These are phyloP conservation scores for Coccinonectria pachysandricola DNA, from an alignment of 2,329 filamentous ascomycete genomes.

Conservation along the genomic window DNA sequence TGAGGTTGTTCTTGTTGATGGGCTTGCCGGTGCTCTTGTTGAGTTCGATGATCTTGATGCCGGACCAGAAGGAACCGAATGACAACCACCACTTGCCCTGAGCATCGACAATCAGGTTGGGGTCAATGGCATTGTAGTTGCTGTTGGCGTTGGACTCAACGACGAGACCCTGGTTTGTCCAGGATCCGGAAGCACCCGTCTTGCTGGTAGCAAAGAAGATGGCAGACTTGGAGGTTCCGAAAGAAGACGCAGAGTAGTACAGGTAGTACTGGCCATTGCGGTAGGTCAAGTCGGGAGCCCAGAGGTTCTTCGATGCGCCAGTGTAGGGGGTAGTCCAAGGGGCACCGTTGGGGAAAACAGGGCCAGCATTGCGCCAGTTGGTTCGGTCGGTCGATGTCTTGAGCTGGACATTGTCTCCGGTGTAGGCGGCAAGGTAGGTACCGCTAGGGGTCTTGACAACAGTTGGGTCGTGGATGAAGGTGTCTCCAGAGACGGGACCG, in stretches of 20 bases:
- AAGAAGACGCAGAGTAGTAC: conserved; percentile 24
- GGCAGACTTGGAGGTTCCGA: conserved; percentile 18
- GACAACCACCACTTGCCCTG: conserved; percentile 22
- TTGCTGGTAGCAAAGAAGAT: conserved; percentile 23
- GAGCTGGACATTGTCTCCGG: conserved; percentile 17
- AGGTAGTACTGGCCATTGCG: conserved; percentile 21
- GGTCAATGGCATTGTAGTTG: conserved; percentile 22
- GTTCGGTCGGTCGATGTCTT: conserved; percentile 25
- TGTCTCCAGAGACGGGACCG: conserved; percentile 16
- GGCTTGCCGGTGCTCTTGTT: conserved; percentile 18
- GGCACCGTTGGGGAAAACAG: conserved; percentile 21
- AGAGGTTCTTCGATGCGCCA: conserved; percentile 21
- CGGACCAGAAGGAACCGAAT: conserved; percentile 23
- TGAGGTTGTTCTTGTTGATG: conserved; percentile 9
- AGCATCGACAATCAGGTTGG: conserved; percentile 19
- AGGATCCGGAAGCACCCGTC: conserved; percentile 20
- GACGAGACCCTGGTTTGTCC: conserved; percentile 20
- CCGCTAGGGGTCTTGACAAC: conserved; percentile 20
- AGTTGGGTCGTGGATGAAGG: conserved; percentile 19
- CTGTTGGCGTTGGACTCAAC: conserved; percentile 13
- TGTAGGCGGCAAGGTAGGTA: conserved; percentile 19
- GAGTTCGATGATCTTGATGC: conserved; percentile 20
- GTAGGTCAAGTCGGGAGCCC: conserved; percentile 44
- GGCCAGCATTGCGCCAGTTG: conserved; percentile 19
- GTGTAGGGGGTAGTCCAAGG: conserved; percentile 23